phyloP scores from a whole-genome alignment of 2,329 filamentous ascomycete genomes.

The Juglanconis oblonga region DNA sequence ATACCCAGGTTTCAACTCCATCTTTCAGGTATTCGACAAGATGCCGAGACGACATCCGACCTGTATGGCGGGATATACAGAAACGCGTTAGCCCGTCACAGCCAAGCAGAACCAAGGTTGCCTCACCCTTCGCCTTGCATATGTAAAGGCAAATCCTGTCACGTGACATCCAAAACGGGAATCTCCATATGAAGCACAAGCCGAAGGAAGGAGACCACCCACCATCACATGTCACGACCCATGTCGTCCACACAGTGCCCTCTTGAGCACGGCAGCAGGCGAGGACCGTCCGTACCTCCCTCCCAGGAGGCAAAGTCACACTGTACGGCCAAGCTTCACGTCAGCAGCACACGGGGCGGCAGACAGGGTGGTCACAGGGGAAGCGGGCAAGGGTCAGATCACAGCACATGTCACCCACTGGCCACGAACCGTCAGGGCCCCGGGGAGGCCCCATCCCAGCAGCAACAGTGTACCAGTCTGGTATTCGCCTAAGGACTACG shows the following conservation, averaged over 20 bases:
- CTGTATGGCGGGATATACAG: no score
- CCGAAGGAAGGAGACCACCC: constrained; percentile 9
- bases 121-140: background rate
- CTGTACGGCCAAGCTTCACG: constrained; percentile 12
- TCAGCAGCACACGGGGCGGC: constrained; percentile 12
- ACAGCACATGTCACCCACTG: constrained; percentile 1
- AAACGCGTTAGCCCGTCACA: no score
- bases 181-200: background rate
- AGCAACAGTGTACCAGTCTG: constrained; percentile 5
- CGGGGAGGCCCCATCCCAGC: background rate
- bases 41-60: no score
- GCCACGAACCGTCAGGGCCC: background rate
- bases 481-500: constrained; percentile 5
- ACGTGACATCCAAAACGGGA: constrained; percentile 14
- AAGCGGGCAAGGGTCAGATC: background rate
- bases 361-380: constrained; percentile 8
- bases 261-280: background rate
- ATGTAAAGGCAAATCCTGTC: background rate
- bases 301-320: background rate
- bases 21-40: no score
- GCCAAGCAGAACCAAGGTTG: no score
- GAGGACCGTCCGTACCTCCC: background rate
- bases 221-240: constrained; percentile 14
- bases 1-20: no score
- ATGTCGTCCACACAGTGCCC: constrained; percentile 5